Conservation (phyloP, 1,284 basidiomycete species). For the Trichosporon faecale region DNA sequence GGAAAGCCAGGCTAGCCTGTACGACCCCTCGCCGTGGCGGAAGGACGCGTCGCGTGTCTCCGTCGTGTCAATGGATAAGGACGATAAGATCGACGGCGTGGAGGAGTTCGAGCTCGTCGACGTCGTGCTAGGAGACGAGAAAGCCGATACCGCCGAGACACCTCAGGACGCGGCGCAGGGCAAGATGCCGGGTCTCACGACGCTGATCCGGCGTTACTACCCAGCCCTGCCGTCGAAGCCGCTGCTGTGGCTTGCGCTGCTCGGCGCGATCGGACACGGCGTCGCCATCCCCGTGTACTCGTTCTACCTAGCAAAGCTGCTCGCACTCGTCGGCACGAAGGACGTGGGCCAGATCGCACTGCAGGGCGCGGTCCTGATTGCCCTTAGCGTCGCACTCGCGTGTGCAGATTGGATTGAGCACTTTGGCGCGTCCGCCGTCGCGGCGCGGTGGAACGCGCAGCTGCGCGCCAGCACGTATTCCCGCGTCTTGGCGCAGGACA, state of each 20-base stretch:
- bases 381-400: conserved; percentile 71
- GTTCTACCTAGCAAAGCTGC: conserved; percentile 75
- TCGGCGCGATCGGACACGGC: conserved; percentile 67
- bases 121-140: background rate
- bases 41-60: background rate
- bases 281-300: conserved; percentile 88
- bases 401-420: conserved; percentile 69
- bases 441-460: conserved; percentile 70
- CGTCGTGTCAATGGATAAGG: background rate
- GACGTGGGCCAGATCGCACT: conserved; percentile 65
- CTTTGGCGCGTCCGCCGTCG: conserved; percentile 69
- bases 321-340: conserved; percentile 72
- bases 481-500: conserved; percentile 75
- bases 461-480: conserved; percentile 64
- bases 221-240: conserved; percentile 73
- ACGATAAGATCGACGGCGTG: background rate
- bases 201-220: conserved; percentile 62
- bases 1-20: background rate
- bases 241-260: conserved; percentile 65
- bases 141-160: background rate
- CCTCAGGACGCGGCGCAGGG: background rate
- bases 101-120: conserved; percentile 1
- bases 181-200: conserved; percentile 46
- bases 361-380: conserved; percentile 57
- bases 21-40: background rate